A percentile compares a stretch with the other conserved stretches of the same genome.
Evolutionary conservation across 73 alveolate species (phyloP).

Genomic region (Tetrahymena elliotti): DNA sequence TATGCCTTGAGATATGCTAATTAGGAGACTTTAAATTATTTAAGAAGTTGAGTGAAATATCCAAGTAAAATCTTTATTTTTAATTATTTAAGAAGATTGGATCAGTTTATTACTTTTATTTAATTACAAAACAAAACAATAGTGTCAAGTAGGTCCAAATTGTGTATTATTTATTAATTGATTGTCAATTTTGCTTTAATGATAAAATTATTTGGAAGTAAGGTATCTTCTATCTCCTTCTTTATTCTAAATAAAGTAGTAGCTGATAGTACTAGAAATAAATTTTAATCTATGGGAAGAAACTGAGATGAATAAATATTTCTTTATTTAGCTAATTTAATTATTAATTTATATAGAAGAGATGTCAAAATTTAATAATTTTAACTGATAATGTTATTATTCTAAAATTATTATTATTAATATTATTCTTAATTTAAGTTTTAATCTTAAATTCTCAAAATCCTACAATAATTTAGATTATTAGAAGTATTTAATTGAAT

Average conservation of each 20-base stretch:
- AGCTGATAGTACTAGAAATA: neutral
- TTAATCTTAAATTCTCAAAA: neutral
- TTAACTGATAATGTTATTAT: neutral
- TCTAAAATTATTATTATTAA: too few relatives aligned
- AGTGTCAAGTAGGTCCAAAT: neutral
- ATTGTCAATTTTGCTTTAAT: neutral
- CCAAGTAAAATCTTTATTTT: too few relatives aligned
- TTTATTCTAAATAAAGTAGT: too few relatives aligned
- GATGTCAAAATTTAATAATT: neutral
- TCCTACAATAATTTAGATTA: neutral
- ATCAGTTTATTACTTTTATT: neutral
- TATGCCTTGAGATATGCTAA: too few relatives aligned
- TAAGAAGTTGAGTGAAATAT: too few relatives aligned
- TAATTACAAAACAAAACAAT: neutral
- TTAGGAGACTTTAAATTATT: too few relatives aligned
- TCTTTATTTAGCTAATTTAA: neutral
- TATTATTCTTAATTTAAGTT: too few relatives aligned
- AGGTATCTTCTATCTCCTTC: neutral
- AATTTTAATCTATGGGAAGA: neutral
- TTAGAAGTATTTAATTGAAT: neutral
- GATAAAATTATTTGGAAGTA: neutral
- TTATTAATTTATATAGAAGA: neutral
- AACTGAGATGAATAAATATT: neutral
- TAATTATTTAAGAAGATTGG: too few relatives aligned
- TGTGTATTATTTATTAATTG: neutral